phyloP scores from a whole-genome alignment of 345 rosid species.

The Ricinus communis region DNA sequence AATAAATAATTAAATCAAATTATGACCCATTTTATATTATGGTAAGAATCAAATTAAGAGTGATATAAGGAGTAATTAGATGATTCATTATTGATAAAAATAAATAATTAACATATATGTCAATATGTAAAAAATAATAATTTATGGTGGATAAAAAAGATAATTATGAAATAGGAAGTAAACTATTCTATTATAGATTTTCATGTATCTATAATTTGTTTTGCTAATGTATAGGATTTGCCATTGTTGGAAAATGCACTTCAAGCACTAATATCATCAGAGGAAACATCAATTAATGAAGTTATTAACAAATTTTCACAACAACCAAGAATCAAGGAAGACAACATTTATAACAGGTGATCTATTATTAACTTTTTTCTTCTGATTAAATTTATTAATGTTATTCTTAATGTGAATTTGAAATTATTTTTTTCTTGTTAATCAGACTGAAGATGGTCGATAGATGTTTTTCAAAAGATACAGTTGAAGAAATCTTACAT shows the following conservation, averaged over 20 bases:
- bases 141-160: too few species aligned
- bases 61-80: too few species aligned
- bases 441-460: constrained; percentile 8
- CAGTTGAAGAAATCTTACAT: constrained; percentile 6
- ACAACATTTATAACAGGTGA: not conserved
- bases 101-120: too few species aligned
- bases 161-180: too few species aligned
- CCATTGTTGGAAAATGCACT: constrained; percentile 4
- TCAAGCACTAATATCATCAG: not conserved
- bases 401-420: not conserved
- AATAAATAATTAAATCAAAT: too few species aligned
- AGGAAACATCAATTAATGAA: not conserved
- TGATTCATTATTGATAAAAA: too few species aligned
- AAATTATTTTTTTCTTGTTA: not conserved
- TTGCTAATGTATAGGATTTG: constrained; percentile 6
- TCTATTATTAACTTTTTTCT: not conserved
- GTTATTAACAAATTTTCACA: not conserved
- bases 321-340: not conserved
- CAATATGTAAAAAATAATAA: too few species aligned
- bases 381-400: not conserved
- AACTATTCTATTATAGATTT: not conserved
- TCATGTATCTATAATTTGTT: too few species aligned
- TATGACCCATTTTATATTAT: too few species aligned
- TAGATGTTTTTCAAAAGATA: constrained; percentile 8
- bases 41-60: too few species aligned